Percentiles rank a stretch among this genome's conserved stretches.
phyloP scores from a whole-genome alignment of 345 rosid species.

The Fremontodendron californicum region DNA sequence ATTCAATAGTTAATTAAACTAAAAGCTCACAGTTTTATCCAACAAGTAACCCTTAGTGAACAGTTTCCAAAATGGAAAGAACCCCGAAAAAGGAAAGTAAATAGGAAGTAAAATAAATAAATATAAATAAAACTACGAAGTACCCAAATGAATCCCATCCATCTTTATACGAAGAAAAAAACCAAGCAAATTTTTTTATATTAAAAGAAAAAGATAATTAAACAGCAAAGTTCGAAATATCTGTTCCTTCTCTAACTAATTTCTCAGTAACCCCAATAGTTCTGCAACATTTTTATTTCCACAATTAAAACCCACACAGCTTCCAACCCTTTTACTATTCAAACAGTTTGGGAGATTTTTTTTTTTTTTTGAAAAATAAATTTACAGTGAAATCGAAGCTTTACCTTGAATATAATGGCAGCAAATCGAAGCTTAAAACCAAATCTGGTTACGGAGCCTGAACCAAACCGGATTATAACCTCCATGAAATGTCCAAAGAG shows the following conservation, averaged over 20 bases:
- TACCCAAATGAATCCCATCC: background rate
- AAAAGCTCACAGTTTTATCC: background rate
- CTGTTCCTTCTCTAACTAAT: conserved; percentile 2
- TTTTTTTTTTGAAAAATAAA: background rate
- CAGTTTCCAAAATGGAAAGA: conserved; percentile 18
- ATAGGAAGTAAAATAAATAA: background rate
- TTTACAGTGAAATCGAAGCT: conserved; percentile 16
- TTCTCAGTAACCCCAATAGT: conserved; percentile 3
- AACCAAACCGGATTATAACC: conserved; percentile 34
- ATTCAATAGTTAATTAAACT: background rate
- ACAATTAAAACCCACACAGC: conserved; percentile 6
- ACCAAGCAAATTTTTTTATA: background rate
- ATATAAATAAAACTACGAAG: background rate
- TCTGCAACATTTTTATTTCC: background rate
- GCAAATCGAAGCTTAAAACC: conserved; percentile 47
- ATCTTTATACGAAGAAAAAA: background rate
- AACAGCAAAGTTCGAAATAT: conserved; percentile 13
- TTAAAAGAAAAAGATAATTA: background rate
- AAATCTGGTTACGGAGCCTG: conserved; percentile 30
- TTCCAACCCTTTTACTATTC: background rate
- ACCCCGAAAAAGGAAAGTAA: conserved; percentile 4
- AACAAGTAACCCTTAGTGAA: background rate
- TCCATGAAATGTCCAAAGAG: conserved; percentile 62
- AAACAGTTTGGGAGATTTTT: too few species aligned
- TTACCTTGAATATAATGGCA: conserved; percentile 49